Percentiles rank a stretch among this genome's conserved stretches.
Evolutionary conservation across 1,139 yeast genomes (phyloP).

Genomic region (Hanseniaspora sp.): DNA sequence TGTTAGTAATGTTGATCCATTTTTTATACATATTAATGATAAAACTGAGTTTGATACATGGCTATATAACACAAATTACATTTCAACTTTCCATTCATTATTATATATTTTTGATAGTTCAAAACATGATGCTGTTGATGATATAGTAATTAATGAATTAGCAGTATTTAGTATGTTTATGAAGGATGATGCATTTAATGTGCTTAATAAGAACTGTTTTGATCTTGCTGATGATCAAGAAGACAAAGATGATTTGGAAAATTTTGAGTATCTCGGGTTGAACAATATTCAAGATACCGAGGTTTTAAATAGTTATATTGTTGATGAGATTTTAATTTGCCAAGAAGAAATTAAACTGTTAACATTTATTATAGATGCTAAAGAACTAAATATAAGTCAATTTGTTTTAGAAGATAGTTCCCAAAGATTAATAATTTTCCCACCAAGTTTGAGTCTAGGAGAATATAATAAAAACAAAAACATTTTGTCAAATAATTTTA

Average conservation of each 20-base stretch:
- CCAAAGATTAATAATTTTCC: constrained; percentile 8
- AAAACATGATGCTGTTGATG: background rate
- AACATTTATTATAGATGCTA: constrained; percentile 6
- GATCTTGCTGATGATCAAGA: background rate
- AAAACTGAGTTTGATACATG: constrained; percentile 3
- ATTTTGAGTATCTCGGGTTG: background rate
- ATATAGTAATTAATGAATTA: background rate
- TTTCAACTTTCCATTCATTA: constrained; percentile 3
- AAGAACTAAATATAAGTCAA: background rate
- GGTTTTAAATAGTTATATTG: background rate
- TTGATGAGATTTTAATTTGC: constrained; percentile 3
- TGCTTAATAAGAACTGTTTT: constrained; percentile 2
- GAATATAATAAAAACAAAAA: constrained; percentile 4
- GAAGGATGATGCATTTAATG: background rate
- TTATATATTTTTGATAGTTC: constrained; percentile 5
- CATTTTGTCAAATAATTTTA: background rate
- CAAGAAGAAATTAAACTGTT: constrained; percentile 8
- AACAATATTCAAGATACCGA: background rate
- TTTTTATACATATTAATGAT: background rate
- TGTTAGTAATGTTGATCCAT: background rate
- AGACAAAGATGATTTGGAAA: background rate
- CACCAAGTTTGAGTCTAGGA: background rate
- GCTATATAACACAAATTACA: constrained; percentile 8
- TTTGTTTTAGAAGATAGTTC: background rate
- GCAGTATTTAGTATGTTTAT: constrained; percentile 3